Percentiles rank a stretch among this genome's conserved stretches.
Evolutionary conservation across 306 rosid species (phyloP).

Genomic region (Cucurbita maxima): DNA sequence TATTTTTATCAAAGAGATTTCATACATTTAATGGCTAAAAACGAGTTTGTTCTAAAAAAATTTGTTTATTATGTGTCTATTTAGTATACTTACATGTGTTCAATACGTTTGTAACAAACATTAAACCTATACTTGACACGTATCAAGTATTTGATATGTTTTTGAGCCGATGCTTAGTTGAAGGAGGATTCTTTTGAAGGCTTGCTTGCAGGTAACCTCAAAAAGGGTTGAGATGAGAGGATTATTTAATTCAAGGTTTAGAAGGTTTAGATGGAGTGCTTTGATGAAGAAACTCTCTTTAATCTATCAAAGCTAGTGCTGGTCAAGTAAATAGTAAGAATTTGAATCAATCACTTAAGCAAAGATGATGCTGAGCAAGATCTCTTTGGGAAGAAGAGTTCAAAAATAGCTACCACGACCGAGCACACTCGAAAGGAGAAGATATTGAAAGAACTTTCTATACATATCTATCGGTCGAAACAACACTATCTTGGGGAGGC

Average conservation of each 20-base stretch:
- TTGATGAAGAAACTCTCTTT: neutral
- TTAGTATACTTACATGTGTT: too few species aligned
- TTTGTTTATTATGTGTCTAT: too few species aligned
- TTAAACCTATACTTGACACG: too few species aligned
- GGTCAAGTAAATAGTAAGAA: too few species aligned
- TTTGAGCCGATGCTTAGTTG: neutral
- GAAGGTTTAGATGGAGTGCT: neutral
- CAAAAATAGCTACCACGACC: neutral
- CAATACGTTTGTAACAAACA: too few species aligned
- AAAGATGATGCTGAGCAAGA: neutral
- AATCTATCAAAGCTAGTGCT: neutral
- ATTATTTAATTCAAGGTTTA: neutral
- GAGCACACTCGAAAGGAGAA: too few species aligned
- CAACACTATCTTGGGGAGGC: conserved; percentile 46
- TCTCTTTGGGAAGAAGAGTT: neutral
- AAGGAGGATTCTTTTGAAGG: neutral
- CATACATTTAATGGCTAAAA: too few species aligned
- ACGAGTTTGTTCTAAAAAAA: too few species aligned
- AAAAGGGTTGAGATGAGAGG: too few species aligned
- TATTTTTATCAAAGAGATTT: too few species aligned
- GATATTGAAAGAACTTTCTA: too few species aligned
- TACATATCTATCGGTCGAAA: conserved; percentile 5
- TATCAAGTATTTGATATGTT: too few species aligned
- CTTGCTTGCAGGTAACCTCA: neutral
- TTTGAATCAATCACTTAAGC: neutral